Evolutionary conservation across 139 green algal genomes (phyloP).

Genomic region (Asterochloris sp.): DNA sequence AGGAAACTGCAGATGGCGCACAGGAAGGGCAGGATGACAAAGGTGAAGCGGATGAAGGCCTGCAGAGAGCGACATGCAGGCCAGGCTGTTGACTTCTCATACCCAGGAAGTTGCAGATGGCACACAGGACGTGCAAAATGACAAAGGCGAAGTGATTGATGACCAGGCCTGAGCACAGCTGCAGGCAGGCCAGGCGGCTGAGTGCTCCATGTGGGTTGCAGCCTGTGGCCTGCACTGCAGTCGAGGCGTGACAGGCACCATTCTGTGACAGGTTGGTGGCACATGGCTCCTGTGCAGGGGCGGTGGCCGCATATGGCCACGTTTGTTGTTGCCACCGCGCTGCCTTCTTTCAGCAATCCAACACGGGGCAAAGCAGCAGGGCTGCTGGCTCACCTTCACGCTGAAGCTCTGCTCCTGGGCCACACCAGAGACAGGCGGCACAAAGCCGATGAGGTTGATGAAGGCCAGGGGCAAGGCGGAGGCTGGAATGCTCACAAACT

Average conservation of each 20-base stretch:
- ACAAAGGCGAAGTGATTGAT: background rate
- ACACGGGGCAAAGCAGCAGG: background rate
- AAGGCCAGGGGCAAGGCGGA: constrained; percentile 28
- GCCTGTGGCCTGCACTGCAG: background rate
- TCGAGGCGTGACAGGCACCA: too few species aligned
- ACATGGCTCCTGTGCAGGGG: background rate
- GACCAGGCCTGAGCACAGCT: background rate
- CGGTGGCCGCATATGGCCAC: background rate
- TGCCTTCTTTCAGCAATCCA: background rate
- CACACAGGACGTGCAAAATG: too few species aligned
- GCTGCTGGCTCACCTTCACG: constrained; percentile 12
- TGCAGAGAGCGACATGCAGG: background rate
- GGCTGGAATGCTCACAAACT: constrained; percentile 38
- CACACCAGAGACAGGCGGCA: constrained; percentile 21
- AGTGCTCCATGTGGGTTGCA: background rate
- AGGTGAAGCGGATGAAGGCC: constrained; percentile 23
- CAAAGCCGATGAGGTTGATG: constrained; percentile 34
- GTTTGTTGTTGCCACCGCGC: background rate
- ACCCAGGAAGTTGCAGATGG: background rate
- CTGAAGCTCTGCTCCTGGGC: constrained; percentile 9
- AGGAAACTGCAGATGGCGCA: constrained; percentile 20
- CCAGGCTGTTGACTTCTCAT: too few species aligned
- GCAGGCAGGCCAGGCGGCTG: background rate
- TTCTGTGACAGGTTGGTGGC: background rate
- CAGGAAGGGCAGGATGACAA: constrained; percentile 27